phyloP scores from a whole-genome alignment of 805 yeast species.

The Pichia gijzeniarum region DNA sequence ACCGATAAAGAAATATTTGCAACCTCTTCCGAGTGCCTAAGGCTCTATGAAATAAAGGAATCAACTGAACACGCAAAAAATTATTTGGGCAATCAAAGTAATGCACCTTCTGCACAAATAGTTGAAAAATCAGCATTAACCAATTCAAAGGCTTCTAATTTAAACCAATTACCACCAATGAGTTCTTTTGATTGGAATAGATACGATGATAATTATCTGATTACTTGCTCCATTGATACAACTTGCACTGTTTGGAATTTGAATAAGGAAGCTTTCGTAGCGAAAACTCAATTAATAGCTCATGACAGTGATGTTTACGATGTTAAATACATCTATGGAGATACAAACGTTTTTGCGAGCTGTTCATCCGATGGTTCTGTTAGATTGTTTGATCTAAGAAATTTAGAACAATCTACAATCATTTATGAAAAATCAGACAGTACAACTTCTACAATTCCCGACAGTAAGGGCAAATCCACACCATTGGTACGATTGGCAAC shows the following conservation, averaged over 20 bases:
- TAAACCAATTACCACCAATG: conserved; percentile 70
- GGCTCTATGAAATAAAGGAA: conserved; percentile 35
- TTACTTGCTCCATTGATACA: conserved; percentile 88
- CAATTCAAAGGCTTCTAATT: conserved; percentile 35
- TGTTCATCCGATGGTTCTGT: conserved; percentile 96
- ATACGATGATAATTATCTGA: conserved; percentile 58
- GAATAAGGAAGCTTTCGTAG: conserved; percentile 49
- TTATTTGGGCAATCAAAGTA: conserved; percentile 2
- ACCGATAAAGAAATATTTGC: conserved; percentile 43
- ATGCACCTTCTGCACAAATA: conserved; percentile 14
- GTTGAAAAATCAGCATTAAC: conserved; percentile 37
- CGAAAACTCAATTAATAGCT: conserved; percentile 90
- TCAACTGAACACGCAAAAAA: not conserved
- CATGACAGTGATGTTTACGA: conserved; percentile 95
- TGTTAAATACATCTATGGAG: conserved; percentile 72
- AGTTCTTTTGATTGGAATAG: conserved; percentile 93
- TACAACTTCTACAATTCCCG: conserved; percentile 11
- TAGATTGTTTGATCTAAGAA: conserved; percentile 82
- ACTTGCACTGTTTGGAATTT: conserved; percentile 97
- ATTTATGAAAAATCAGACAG: conserved; percentile 57
- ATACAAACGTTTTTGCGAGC: conserved; percentile 75
- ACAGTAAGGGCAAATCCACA: conserved; percentile 32
- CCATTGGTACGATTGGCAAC: conserved; percentile 63
- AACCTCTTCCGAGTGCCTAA: conserved; percentile 64
- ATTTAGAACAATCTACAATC: conserved; percentile 89